Evolutionary conservation across 139 green algal genomes (phyloP).

Genomic region (Prasinococcaceae sp.): DNA sequence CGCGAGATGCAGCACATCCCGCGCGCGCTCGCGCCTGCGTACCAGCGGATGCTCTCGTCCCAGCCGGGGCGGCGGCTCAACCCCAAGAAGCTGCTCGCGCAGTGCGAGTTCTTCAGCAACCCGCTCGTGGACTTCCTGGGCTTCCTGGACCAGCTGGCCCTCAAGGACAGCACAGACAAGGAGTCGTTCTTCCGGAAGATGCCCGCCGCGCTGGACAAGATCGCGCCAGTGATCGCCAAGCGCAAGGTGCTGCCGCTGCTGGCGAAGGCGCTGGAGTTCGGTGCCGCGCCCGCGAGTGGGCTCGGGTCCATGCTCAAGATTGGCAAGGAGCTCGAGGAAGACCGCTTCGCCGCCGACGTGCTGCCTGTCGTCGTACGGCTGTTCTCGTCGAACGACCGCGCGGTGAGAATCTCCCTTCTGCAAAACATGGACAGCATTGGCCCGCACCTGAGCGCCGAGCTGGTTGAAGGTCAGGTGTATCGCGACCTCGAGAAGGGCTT

Average conservation of each 20-base stretch:
- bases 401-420: constrained; percentile 68
- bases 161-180: constrained; percentile 44
- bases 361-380: constrained; percentile 72
- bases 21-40: constrained; percentile 44
- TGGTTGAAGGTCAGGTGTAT: constrained; percentile 78
- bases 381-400: constrained; percentile 69
- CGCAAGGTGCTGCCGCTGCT: constrained; percentile 84
- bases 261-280: constrained; percentile 70
- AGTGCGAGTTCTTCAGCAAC: constrained; percentile 73
- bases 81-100: constrained; percentile 47
- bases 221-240: constrained; percentile 37
- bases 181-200: constrained; percentile 46
- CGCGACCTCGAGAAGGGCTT: constrained; percentile 57
- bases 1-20: constrained; percentile 60
- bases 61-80: constrained; percentile 60
- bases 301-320: constrained; percentile 62
- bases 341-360: constrained; percentile 58
- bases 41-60: constrained; percentile 73
- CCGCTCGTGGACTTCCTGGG: constrained; percentile 70
- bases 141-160: constrained; percentile 83
- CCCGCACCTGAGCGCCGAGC: constrained; percentile 20
- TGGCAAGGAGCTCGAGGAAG: constrained; percentile 33
- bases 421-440: constrained; percentile 66
- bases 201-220: constrained; percentile 14
- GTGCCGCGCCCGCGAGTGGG: constrained; percentile 50